A percentile compares a stretch with the other conserved stretches of the same genome.
These are phyloP conservation scores for Yamadazyma endophytica DNA, from an alignment of 805 yeast genomes.

Conservation along the genomic window DNA sequence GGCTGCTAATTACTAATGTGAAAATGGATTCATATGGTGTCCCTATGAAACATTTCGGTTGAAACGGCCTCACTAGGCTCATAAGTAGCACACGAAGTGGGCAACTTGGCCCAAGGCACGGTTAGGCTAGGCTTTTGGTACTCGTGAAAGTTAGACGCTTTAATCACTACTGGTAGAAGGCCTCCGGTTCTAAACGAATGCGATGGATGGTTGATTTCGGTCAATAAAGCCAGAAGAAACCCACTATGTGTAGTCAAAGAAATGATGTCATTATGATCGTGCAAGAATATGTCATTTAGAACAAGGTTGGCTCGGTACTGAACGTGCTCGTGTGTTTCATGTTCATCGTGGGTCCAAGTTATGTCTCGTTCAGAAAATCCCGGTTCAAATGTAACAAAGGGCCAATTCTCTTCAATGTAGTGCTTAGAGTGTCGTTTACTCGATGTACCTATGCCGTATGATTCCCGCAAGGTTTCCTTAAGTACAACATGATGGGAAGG, in stretches of 20 bases:
- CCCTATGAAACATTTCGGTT: background rate
- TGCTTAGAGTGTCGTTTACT: conserved; percentile 22
- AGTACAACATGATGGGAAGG: conserved; percentile 13
- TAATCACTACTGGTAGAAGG: conserved; percentile 24
- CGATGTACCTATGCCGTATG: conserved; percentile 28
- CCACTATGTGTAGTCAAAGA: conserved; percentile 28
- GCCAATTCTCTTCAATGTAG: conserved; percentile 16
- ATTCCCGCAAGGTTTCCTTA: conserved; percentile 27
- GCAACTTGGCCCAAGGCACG: conserved; percentile 11
- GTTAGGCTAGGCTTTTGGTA: conserved; percentile 8
- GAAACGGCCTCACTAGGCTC: background rate
- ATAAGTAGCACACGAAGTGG: conserved; percentile 8
- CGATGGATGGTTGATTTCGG: conserved; percentile 20
- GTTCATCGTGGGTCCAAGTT: conserved; percentile 18
- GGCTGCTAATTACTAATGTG: background rate
- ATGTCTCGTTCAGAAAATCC: conserved; percentile 22
- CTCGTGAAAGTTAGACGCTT: conserved; percentile 8
- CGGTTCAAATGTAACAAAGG: conserved; percentile 20
- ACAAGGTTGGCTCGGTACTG: conserved; percentile 21
- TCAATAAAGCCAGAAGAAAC: conserved; percentile 20
- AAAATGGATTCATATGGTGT: too few species aligned
- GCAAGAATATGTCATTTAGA: conserved; percentile 22
- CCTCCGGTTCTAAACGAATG: conserved; percentile 23
- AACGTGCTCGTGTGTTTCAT: conserved; percentile 24
- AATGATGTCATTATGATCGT: conserved; percentile 16